Base-by-base conservation (phyloP, 139 green algal genomes). In the Chlorella ohadii region DNA sequence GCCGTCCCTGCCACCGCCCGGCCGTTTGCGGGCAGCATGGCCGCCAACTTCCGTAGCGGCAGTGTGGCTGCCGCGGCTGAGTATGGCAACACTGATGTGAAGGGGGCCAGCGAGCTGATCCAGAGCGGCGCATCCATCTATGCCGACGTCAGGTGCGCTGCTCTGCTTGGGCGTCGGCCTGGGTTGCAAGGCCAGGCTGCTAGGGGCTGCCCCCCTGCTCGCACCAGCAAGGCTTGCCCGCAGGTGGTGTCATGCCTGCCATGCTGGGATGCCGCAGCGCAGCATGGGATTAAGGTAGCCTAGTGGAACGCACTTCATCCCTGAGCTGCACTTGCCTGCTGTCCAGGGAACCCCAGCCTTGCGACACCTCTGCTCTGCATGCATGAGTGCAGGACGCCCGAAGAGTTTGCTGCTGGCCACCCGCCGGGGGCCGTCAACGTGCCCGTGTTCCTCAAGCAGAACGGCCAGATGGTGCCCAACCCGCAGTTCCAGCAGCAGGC, bases 361-460 rank as follows among this genome's bases (percentile, higher is more conserved):
- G 16, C 66, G 47, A 22, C 33, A 44, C 17, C n/a, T n/a, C n/a
- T 13, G 2, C 33, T n/a, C 16, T 1, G 4, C 20, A 7, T 51
- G 3, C 31, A 28, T 11, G 7, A 16, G 1, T 68, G 61, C 82
- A 81, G 86, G 47, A 89, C 86, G 7, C 9, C 82, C 5, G 82
- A 84, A 36, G 86, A 90, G 66, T 90, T 86, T 67, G 66, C 27
- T 20, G 73, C 44, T 3, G 86, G 84, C 25, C 83, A 89, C 22
- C 28, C 70, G 25, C 79, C 68, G 3, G 68, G 84, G 16, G 85
- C 86, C 20, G 23, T 68, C n/a, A 89, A 90, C 34, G 57, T 90
- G 44, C 86, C 86, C 22, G 84, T 90, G 12, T 77, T 74, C 56
- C 11, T 88, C 12, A 88, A 80, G 51, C 65, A 73, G n/a, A 55